Evolutionary conservation across 805 yeast genomes (phyloP).

Genomic region (Nakazawaea ernobii): DNA sequence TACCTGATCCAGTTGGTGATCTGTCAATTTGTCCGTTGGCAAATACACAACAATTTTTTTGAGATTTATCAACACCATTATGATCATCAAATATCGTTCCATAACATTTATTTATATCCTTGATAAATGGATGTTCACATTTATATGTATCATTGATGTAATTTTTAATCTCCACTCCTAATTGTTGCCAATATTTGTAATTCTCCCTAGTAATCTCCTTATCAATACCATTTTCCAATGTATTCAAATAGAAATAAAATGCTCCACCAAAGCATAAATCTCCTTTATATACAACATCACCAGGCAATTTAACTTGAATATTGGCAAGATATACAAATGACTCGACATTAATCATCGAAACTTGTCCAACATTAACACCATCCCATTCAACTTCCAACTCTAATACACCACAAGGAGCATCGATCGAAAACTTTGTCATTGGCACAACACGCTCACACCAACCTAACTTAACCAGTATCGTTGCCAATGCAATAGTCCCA

Average conservation of each 20-base stretch:
- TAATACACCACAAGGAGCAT: slow-evolving; percentile 19
- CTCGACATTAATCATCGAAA: slow-evolving; percentile 18
- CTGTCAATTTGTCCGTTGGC: slow-evolving; percentile 22
- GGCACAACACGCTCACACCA: slow-evolving; percentile 16
- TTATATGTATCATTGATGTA: slow-evolving; percentile 19
- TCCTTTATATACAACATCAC: neutral
- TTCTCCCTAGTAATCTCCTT: neutral
- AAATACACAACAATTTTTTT: slow-evolving; percentile 14
- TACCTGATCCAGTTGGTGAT: slow-evolving; percentile 24
- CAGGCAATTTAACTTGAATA: neutral
- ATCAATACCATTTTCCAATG: neutral
- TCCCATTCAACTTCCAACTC: slow-evolving; percentile 19
- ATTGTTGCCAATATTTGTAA: no score
- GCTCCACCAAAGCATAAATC: neutral
- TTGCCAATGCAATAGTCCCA: slow-evolving; percentile 21
- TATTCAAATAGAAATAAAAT: no score
- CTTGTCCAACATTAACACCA: slow-evolving; percentile 19
- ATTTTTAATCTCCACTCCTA: neutral
- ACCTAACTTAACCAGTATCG: slow-evolving; percentile 16
- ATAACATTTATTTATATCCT: slow-evolving; percentile 10
- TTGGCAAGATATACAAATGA: neutral
- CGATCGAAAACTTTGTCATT: slow-evolving; percentile 17
- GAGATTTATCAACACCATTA: slow-evolving; percentile 11
- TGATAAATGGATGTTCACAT: slow-evolving; percentile 17
- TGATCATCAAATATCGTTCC: slow-evolving; percentile 14